A percentile compares a stretch with the other conserved stretches of the same genome.
Conservation (phyloP, 1,284 basidiomycete species). For the Paramarasmius palmivorus region DNA sequence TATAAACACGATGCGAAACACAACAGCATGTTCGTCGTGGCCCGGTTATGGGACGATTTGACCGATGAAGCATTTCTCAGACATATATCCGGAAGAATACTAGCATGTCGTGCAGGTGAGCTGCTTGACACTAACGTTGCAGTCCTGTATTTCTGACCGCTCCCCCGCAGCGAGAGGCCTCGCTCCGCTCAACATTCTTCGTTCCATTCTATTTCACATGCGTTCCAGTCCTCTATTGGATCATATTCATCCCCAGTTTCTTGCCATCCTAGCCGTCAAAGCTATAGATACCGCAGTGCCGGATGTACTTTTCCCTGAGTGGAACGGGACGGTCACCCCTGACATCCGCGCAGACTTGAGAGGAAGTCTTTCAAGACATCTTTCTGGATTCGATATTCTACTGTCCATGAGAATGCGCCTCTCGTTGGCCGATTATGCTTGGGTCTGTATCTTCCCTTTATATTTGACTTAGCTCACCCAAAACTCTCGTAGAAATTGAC, state of each 20-base stretch:
- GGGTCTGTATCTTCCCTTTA: conserved; percentile 44
- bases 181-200: conserved; percentile 53
- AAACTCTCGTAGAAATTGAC: conserved; percentile 43
- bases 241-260: conserved; percentile 43
- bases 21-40: conserved; percentile 57
- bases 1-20: conserved; percentile 78
- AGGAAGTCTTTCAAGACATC: conserved; percentile 48
- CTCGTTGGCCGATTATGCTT: conserved; percentile 60
- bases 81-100: conserved; percentile 38
- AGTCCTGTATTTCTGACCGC: conserved; percentile 4
- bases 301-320: conserved; percentile 26
- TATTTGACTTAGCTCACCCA: conserved; percentile 10
- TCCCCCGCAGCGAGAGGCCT: conserved; percentile 39
- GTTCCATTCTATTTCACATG: conserved; percentile 53
- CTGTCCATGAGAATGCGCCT: conserved; percentile 56
- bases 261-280: conserved; percentile 38
- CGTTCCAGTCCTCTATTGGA: conserved; percentile 36
- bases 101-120: conserved; percentile 35
- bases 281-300: conserved; percentile 33
- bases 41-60: conserved; percentile 48
- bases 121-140: neutral
- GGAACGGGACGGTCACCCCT: conserved; percentile 17
- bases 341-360: conserved; percentile 45
- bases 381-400: conserved; percentile 62
- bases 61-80: conserved; percentile 37